Percentiles rank a stretch among this genome's conserved stretches.
Conservation (phyloP, 108 stramenopile genomes). For the Bacterosira constricta region DNA sequence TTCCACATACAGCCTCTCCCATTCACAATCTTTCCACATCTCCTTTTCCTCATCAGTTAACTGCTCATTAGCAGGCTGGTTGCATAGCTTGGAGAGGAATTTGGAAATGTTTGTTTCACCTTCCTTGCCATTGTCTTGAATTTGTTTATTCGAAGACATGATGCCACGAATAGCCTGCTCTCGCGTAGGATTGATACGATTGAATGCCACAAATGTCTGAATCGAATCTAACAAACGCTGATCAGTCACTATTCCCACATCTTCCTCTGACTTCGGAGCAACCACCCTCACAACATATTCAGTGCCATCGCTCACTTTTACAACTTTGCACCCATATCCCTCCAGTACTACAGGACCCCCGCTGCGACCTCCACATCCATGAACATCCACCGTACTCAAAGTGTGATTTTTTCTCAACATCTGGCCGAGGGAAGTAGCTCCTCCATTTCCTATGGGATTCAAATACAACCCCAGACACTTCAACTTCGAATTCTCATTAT, state of each 20-base stretch:
- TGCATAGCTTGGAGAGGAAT: constrained; percentile 25
- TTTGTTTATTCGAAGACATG: neutral
- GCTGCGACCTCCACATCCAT: constrained; percentile 23
- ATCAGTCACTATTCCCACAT: constrained; percentile 31
- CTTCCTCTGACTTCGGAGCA: constrained; percentile 14
- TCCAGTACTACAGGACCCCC: constrained; percentile 7
- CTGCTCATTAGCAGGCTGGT: constrained; percentile 14
- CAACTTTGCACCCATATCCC: constrained; percentile 35
- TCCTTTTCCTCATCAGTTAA: constrained; percentile 38
- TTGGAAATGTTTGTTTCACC: constrained; percentile 16
- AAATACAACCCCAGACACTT: constrained; percentile 42
- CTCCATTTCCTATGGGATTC: constrained; percentile 46
- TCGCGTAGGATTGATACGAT: constrained; percentile 47
- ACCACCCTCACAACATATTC: constrained; percentile 36
- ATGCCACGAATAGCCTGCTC: constrained; percentile 45
- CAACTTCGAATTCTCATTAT: constrained; percentile 27
- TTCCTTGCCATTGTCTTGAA: neutral
- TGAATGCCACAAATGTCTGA: constrained; percentile 42
- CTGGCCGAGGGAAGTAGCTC: constrained; percentile 39
- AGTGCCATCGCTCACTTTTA: constrained; percentile 29
- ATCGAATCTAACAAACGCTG: constrained; percentile 38
- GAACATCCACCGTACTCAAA: constrained; percentile 40
- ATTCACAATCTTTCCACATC: constrained; percentile 52
- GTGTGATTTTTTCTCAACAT: constrained; percentile 45
- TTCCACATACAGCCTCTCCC: constrained; percentile 39